These are phyloP conservation scores for Cyberlindnera maclurae DNA, from an alignment of 805 yeast genomes.

Conservation along the genomic window DNA sequence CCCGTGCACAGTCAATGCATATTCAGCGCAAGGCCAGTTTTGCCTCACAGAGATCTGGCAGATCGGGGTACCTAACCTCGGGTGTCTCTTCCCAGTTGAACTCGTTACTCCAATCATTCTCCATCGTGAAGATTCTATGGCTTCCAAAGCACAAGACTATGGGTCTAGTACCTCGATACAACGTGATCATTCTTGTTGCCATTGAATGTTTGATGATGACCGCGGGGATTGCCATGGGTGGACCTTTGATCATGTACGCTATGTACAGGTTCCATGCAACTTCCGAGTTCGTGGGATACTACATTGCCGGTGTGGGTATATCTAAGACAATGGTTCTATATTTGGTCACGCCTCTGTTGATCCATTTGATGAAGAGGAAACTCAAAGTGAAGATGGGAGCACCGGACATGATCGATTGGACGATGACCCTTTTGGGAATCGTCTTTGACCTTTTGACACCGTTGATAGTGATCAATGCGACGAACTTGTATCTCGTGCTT, in stretches of 20 bases:
- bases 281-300: conserved; percentile 47
- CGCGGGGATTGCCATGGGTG: conserved; percentile 34
- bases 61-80: not conserved
- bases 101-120: conserved; percentile 1
- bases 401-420: conserved; percentile 48
- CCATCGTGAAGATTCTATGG: conserved; percentile 52
- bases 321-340: conserved; percentile 43
- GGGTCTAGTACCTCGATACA: conserved; percentile 33
- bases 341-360: conserved; percentile 42
- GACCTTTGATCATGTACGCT: conserved; percentile 43
- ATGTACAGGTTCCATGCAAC: conserved; percentile 48
- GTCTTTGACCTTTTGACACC: conserved; percentile 34
- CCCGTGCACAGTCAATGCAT: conserved; percentile 40
- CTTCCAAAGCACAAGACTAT: conserved; percentile 32
- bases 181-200: conserved; percentile 41
- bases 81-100: not conserved
- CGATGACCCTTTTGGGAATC: conserved; percentile 28
- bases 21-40: conserved; percentile 25
- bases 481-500: conserved; percentile 25
- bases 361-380: conserved; percentile 28
- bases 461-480: conserved; percentile 28
- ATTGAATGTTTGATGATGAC: conserved; percentile 38
- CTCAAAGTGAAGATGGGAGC: conserved; percentile 31
- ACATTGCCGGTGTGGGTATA: conserved; percentile 44
- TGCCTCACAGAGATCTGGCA: conserved; percentile 20